Base-by-base conservation (phyloP, 306 rosid genomes). In the Sicyos edulis region DNA sequence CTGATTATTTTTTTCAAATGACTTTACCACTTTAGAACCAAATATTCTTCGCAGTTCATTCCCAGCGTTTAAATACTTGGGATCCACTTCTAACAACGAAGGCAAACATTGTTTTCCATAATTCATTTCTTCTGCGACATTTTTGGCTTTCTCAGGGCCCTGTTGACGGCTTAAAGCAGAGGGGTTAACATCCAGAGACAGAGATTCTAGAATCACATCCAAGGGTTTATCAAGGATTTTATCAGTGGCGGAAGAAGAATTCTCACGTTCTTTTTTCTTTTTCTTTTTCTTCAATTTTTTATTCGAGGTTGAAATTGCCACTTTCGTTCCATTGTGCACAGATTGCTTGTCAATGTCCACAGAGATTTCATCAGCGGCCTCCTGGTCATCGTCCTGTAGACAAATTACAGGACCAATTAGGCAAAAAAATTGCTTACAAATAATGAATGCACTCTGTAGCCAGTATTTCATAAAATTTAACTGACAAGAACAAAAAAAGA, bases 21-120 rank as follows among this genome's bases (percentile, higher is more conserved):
- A 91, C 78, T 89, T 91, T 69, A 91, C 95, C 65, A 95, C 97
- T 85, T 95, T 95, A 5, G 97, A 85, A 74, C 99, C 97, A 87
- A 95, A 91, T 78, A 91, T 91, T 80, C 99, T 86, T 63, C 82
- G 85, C 56, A 95, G 85, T 79, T 91, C 99, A 78, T 91, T 87
- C 71, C 89, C 96, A 0, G 96, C 99, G 86, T 91, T 91, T 77
- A 93, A 83, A 75, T 70, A 85, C 78, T 91, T 95, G 49, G 96
- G 89, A 83, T 95, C 97, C 77, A 89, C 92, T 78, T 80, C 88
- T 54, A 91, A 69, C 9, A 83, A 19, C 12, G 84, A 83, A 72
- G 75, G 40, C 9, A 76, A 66, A 12, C 78, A 52, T 71, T 70
- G 83, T 80, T 85, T 89, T 70, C 16, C 79, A 58, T 37, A 52